Conservation (phyloP, 768 basidiomycete genomes). For the Nevesoporus exiguus region DNA sequence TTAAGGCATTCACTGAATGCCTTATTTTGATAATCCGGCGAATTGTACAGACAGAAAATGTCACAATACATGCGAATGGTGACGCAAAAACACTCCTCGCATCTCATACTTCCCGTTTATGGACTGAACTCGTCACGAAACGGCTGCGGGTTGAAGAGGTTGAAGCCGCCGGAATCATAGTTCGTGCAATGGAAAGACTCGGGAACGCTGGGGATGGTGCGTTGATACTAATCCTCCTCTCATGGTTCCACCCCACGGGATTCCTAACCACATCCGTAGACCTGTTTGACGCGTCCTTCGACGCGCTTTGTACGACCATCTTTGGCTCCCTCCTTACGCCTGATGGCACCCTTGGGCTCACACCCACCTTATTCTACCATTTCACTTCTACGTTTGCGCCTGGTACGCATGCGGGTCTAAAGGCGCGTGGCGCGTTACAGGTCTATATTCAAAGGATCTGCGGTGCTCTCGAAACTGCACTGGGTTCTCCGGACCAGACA, state of each 20-base stretch:
- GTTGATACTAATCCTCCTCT: slow-evolving; percentile 3
- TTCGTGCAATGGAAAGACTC: slow-evolving; percentile 41
- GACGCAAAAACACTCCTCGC: slow-evolving; percentile 34
- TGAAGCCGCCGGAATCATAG: slow-evolving; percentile 43
- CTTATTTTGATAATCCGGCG: slow-evolving; percentile 51
- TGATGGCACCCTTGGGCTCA: slow-evolving; percentile 23
- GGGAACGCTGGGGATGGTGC: slow-evolving; percentile 44
- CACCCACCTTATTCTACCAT: slow-evolving; percentile 45
- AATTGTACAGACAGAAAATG: slow-evolving; percentile 2
- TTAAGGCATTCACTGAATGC: slow-evolving; percentile 72
- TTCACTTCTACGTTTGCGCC: slow-evolving; percentile 38
- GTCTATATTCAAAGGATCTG: slow-evolving; percentile 24
- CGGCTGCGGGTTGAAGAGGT: slow-evolving; percentile 46
- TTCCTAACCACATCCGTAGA: slow-evolving; percentile 25
- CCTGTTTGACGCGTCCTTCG: slow-evolving; percentile 52
- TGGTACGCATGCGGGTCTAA: slow-evolving; percentile 14
- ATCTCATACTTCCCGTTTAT: slow-evolving; percentile 45
- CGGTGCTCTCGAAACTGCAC: slow-evolving; percentile 17
- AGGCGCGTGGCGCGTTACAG: slow-evolving; percentile 9
- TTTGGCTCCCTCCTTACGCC: neutral
- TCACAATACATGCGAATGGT: neutral
- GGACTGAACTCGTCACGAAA: slow-evolving; percentile 44
- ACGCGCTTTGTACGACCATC: slow-evolving; percentile 31
- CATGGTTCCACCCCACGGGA: slow-evolving; percentile 26
- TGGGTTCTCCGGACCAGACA: slow-evolving; percentile 5